Conservation (phyloP, 768 basidiomycete species). For the Termitomyces sp. region DNA sequence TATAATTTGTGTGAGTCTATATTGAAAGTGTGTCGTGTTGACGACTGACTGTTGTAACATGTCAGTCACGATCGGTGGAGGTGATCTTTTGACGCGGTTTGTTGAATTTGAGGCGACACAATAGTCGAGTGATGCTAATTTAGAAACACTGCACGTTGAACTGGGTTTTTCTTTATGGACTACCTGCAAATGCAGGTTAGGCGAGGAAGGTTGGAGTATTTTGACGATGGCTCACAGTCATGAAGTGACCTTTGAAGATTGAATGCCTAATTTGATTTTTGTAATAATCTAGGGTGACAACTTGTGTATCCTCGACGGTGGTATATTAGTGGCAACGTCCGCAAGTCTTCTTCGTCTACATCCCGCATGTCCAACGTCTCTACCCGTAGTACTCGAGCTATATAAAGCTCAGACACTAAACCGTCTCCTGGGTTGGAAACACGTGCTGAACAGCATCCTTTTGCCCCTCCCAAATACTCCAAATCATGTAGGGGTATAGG, state of each 20-base stretch:
- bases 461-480: conserved; percentile 25
- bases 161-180: neutral
- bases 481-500: conserved; percentile 61
- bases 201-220: neutral
- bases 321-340: conserved; percentile 56
- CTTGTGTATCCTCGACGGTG: conserved; percentile 57
- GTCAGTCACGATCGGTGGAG: conserved; percentile 28
- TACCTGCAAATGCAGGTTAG: neutral
- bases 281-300: conserved; percentile 18
- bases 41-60: neutral
- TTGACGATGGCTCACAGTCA: neutral
- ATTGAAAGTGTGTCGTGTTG: neutral
- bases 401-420: conserved; percentile 66
- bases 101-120: conserved; percentile 24
- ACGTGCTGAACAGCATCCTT: conserved; percentile 9
- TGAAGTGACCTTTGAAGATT: neutral
- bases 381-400: conserved; percentile 72
- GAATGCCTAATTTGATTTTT: conserved; percentile 8
- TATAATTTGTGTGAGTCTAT: conserved; percentile 31
- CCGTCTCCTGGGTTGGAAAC: conserved; percentile 8
- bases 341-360: conserved; percentile 18
- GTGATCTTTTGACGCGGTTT: conserved; percentile 28
- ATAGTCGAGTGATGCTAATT: neutral
- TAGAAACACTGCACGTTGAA: neutral
- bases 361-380: conserved; percentile 24